Conservation (phyloP, 164 flowering plant species). For the Vitis cinerea region DNA sequence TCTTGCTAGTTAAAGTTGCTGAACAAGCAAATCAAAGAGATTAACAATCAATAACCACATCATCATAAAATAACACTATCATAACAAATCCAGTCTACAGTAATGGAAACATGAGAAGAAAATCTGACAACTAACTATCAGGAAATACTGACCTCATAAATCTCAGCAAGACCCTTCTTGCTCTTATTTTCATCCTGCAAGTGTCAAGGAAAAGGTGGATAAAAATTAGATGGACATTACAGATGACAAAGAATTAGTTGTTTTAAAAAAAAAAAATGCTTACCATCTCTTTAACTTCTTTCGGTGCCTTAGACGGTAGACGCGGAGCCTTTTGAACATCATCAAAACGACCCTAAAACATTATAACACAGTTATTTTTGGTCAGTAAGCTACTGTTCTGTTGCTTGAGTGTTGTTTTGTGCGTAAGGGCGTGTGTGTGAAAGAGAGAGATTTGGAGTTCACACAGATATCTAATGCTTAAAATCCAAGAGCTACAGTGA, state of each 20-base stretch:
- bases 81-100: conserved; percentile 1
- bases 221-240: not conserved
- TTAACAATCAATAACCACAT: too few species aligned
- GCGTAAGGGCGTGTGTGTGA: not conserved
- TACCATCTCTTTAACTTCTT: conserved; percentile 77
- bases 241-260: not conserved
- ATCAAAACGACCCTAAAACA: conserved; percentile 70
- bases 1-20: too few species aligned
- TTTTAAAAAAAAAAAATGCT: not conserved
- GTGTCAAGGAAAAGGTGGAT: conserved; percentile 1
- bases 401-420: too few species aligned
- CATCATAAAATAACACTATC: not conserved
- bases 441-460: not conserved
- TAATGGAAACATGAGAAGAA: not conserved
- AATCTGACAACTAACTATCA: not conserved
- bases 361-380: not conserved
- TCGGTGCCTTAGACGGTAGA: conserved; percentile 61
- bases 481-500: too few species aligned
- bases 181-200: conserved; percentile 94
- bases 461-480: not conserved
- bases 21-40: too few species aligned
- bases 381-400: not conserved
- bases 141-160: conserved; percentile 70
- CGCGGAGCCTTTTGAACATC: conserved; percentile 66
- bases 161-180: conserved; percentile 89